Base-by-base conservation (phyloP, 257 asterid genomes). In the Jacaranda mimosifolia region DNA sequence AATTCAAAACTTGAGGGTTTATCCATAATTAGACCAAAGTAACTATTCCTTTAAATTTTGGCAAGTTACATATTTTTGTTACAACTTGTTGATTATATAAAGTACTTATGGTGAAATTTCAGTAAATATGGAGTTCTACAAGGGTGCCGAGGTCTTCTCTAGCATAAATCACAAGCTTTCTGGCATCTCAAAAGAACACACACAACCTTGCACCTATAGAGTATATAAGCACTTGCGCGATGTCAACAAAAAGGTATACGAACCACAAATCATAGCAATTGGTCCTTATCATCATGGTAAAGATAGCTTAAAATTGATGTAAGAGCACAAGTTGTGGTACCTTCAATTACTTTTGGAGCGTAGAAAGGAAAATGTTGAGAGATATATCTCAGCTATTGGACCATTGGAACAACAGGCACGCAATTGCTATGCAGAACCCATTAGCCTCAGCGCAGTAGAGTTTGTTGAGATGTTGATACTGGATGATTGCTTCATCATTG, bases 401-500 rank as follows among this genome's bases (percentile, higher is more conserved):
- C 10, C 3, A 19, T 7, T 58, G 15, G 58, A 26, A 13, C 9
- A 43, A 19, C 4, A 0, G 35, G 77, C 68, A 2, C 77, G 68
- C 46, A 39, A 42, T 7, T 57, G 68, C 11, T 72, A 72, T 3
- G 58, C 35, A 1, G 77, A 72, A 14, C 46, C 77, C 17, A 13
- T 58, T 19, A 26, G 6, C 68, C 77, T 42, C 7, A 11, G 3
- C 1, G 0, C 19, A 42, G 26, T 19, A 3, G 0, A 72, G 58
- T 72, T 72, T 9, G 19, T 32, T 9, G 21, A 72, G 12, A 72
- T 72, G 77, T 46, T 72, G 3, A 68, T 72, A 18, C 58, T 72
- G 1, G 77, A 72, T 56, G 67, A 57, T 3, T 72, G 77, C 43
- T 72, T 72, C 57, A 72, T 72, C 9, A 57, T 72, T 56, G 43